phyloP scores from a whole-genome alignment of 495 filamentous ascomycete species.

The Penicillium paradoxum region DNA sequence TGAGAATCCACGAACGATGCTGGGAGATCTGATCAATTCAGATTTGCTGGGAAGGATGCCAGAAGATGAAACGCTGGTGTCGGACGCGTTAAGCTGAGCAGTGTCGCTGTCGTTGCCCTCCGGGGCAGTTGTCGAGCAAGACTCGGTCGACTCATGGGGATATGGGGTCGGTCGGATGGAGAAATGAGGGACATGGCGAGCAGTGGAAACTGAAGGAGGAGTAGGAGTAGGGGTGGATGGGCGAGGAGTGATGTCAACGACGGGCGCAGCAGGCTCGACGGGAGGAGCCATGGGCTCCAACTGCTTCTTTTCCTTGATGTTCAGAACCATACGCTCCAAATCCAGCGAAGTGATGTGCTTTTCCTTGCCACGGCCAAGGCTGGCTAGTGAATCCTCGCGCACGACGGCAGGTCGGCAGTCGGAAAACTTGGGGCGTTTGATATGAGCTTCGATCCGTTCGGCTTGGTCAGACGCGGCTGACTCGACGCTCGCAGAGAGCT shows the following conservation, averaged over 20 bases:
- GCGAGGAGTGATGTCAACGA: slow-evolving; percentile 48
- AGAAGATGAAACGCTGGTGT: slow-evolving; percentile 49
- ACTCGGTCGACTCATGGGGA: slow-evolving; percentile 45
- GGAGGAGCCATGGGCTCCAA: slow-evolving; percentile 52
- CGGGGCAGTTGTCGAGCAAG: slow-evolving; percentile 50
- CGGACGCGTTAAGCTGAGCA: slow-evolving; percentile 37
- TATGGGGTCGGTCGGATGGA: slow-evolving; percentile 16
- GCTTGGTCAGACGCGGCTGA: slow-evolving; percentile 70
- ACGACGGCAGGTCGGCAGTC: slow-evolving; percentile 42
- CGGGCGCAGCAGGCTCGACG: slow-evolving; percentile 44
- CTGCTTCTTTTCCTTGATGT: slow-evolving; percentile 73
- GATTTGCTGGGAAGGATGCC: slow-evolving; percentile 28
- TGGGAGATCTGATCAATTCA: slow-evolving; percentile 59
- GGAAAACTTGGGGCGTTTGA: slow-evolving; percentile 47
- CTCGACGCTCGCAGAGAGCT: slow-evolving; percentile 87
- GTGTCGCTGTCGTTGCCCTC: slow-evolving; percentile 45
- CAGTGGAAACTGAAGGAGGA: slow-evolving; percentile 34
- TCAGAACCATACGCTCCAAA: slow-evolving; percentile 84
- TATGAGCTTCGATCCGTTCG: slow-evolving; percentile 63
- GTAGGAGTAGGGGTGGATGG: slow-evolving; percentile 42
- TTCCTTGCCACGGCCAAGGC: slow-evolving; percentile 65
- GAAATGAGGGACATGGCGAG: slow-evolving; percentile 17
- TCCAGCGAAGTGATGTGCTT: slow-evolving; percentile 87
- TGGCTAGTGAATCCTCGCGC: slow-evolving; percentile 46
- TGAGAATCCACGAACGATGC: slow-evolving; percentile 83